Percentiles rank a stretch among this genome's conserved stretches.
phyloP scores from a whole-genome alignment of 169 alveolate species.

The Besnoitia besnoiti region DNA sequence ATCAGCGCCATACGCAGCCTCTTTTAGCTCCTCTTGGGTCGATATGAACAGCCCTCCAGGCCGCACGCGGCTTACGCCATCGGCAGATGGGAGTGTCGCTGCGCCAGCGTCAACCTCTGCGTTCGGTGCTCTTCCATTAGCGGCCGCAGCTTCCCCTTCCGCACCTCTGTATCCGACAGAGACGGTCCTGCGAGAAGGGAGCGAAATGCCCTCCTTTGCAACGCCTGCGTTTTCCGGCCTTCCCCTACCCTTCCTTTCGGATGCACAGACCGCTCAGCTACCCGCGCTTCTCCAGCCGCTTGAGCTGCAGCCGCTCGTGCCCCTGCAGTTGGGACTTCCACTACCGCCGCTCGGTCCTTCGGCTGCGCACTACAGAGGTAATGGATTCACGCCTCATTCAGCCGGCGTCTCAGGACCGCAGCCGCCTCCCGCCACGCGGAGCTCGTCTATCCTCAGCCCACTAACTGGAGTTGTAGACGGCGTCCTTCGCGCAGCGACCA shows the following conservation, averaged over 20 bases:
- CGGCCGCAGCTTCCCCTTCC: no score
- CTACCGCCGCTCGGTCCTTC: no score
- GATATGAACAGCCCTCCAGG: neutral
- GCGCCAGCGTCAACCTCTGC: neutral
- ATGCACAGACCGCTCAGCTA: neutral
- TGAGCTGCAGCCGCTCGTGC: slow-evolving; percentile 9
- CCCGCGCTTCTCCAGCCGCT: slow-evolving; percentile 14
- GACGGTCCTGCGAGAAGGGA: neutral
- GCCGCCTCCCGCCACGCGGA: neutral
- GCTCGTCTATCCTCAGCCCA: neutral
- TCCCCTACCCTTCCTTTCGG: neutral
- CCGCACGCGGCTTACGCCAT: neutral
- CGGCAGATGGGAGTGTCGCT: neutral
- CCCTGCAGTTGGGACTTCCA: neutral
- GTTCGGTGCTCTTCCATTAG: neutral
- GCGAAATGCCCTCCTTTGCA: neutral
- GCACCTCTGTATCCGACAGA: neutral
- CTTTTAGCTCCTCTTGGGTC: neutral
- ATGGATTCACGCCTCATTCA: no score
- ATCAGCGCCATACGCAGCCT: neutral
- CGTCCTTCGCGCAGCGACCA: slow-evolving; percentile 27
- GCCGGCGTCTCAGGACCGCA: no score
- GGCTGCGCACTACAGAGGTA: no score
- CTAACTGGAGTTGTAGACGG: neutral
- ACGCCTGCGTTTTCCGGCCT: neutral